phyloP scores from a whole-genome alignment of 345 rosid genomes.

The Heritiera fomes region DNA sequence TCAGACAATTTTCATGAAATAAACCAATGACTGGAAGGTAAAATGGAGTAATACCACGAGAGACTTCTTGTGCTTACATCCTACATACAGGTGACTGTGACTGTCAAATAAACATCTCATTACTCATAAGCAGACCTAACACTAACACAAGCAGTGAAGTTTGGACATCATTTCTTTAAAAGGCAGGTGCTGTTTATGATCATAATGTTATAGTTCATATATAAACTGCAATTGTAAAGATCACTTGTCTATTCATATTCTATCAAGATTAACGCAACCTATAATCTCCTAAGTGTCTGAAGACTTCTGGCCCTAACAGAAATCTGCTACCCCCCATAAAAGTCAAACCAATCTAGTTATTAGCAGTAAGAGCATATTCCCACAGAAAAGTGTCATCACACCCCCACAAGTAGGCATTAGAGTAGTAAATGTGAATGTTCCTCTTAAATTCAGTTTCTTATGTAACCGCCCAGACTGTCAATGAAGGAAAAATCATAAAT shows the following conservation, averaged over 20 bases:
- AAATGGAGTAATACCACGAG: background rate
- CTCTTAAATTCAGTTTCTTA: conserved; percentile 6
- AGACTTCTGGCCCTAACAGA: conserved; percentile 6
- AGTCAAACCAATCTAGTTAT: background rate
- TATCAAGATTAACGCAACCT: no score
- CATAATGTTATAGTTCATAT: background rate
- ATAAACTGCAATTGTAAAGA: background rate
- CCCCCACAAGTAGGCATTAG: background rate
- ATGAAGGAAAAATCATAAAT: conserved; percentile 3
- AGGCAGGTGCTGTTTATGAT: background rate
- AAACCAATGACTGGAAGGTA: background rate
- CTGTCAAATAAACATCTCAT: background rate
- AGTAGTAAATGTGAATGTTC: background rate
- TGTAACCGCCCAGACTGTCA: background rate
- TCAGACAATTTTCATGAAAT: background rate
- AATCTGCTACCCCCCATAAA: background rate
- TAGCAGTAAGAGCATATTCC: background rate
- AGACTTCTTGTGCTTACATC: background rate
- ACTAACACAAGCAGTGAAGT: background rate
- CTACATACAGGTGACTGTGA: background rate
- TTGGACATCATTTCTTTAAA: background rate
- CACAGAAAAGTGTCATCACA: background rate
- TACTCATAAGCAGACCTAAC: background rate
- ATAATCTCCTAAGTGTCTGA: background rate
- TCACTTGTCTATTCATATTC: background rate